These are phyloP conservation scores for Colletotrichum sp. DNA, from an alignment of 2,329 filamentous ascomycete species.

Conservation along the genomic window DNA sequence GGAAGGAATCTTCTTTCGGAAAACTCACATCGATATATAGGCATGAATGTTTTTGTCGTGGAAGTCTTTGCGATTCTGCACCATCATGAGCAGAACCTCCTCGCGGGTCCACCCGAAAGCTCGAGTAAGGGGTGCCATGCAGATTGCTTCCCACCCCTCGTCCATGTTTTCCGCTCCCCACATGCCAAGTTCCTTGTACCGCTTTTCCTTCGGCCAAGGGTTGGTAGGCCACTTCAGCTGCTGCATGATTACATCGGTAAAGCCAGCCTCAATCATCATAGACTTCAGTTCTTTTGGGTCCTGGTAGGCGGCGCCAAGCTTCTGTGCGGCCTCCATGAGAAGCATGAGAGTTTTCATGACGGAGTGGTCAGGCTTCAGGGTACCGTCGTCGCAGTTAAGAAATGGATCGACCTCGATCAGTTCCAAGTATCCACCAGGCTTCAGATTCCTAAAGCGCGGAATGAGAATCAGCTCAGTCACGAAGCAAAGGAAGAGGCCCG, in stretches of 20 bases:
- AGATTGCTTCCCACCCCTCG: constrained; percentile 27
- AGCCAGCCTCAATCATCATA: constrained; percentile 55
- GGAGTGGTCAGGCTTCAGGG: constrained; percentile 26
- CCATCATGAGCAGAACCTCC: constrained; percentile 27
- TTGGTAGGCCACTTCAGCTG: constrained; percentile 55
- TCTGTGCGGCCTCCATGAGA: constrained; percentile 32
- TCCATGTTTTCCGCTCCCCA: constrained; percentile 23
- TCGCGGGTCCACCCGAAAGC: constrained; percentile 27
- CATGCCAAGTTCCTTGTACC: constrained; percentile 54
- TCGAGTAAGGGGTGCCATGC: constrained; percentile 29
- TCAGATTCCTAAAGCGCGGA: constrained; percentile 27
- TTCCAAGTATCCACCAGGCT: constrained; percentile 49
- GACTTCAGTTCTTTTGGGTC: constrained; percentile 33
- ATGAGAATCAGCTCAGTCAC: neutral
- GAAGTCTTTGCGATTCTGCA: constrained; percentile 27
- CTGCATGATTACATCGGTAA: constrained; percentile 53
- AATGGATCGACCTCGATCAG: constrained; percentile 45
- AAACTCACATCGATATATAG: neutral
- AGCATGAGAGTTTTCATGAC: constrained; percentile 32
- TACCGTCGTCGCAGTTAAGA: constrained; percentile 45
- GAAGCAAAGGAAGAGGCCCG: neutral
- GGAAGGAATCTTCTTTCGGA: accelerated
- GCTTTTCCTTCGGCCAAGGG: constrained; percentile 55
- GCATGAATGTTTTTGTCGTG: constrained; percentile 27
- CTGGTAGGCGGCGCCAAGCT: constrained; percentile 31